Percentiles rank a stretch among this genome's conserved stretches.
Conservation (phyloP, 129 eudicot species). For the Cynara cardunculus region DNA sequence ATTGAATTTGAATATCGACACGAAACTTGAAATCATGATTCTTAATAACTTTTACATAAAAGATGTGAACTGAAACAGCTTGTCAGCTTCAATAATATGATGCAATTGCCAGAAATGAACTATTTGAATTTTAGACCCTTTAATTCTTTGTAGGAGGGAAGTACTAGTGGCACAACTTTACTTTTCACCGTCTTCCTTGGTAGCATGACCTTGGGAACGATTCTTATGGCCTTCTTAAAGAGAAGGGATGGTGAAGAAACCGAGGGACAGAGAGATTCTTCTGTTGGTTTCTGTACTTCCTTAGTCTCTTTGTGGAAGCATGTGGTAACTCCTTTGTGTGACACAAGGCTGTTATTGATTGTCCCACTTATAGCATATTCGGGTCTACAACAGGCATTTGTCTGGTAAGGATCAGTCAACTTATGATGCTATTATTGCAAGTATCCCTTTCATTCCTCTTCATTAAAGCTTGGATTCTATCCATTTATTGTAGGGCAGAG, state of each 20-base stretch:
- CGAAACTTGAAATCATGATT: too few relatives aligned
- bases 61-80: background rate
- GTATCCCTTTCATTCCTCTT: constrained; percentile 11
- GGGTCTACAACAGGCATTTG: constrained; percentile 98
- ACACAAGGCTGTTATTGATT: constrained; percentile 64
- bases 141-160: constrained; percentile 68
- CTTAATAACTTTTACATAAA: background rate
- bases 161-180: constrained; percentile 76
- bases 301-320: constrained; percentile 51
- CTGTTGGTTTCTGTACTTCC: constrained; percentile 31
- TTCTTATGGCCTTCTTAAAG: constrained; percentile 83
- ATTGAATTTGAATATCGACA: too few relatives aligned
- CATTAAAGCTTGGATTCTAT: background rate
- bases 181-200: constrained; percentile 72
- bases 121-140: constrained; percentile 2
- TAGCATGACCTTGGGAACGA: constrained; percentile 79
- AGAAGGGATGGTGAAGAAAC: constrained; percentile 63
- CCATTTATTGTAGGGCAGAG: constrained; percentile 62
- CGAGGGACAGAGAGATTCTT: constrained; percentile 45
- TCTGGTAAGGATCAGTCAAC: constrained; percentile 55
- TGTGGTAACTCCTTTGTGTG: constrained; percentile 56
- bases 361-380: constrained; percentile 95
- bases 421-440: constrained; percentile 4
- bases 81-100: constrained; percentile 3
- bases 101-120: constrained; percentile 1